These are phyloP conservation scores for Penicillium sp. DNA, from an alignment of 2,329 filamentous ascomycete species.

Conservation along the genomic window DNA sequence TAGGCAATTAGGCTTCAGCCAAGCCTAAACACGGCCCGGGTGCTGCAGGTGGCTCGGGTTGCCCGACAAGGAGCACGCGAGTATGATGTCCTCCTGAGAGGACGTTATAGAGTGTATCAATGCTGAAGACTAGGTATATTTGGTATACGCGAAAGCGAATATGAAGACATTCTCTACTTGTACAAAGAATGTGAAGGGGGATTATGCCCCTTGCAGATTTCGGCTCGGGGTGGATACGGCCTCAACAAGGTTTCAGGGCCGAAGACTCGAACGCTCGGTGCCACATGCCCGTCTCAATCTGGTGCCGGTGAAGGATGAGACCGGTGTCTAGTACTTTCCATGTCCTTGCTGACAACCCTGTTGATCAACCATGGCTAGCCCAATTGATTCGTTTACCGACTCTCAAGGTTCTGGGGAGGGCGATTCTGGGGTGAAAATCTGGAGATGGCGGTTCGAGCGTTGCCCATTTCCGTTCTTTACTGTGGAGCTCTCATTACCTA, in stretches of 20 bases:
- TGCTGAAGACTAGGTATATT: too few relatives aligned
- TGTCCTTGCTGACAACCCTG: neutral
- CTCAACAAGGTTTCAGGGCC: constrained; percentile 6
- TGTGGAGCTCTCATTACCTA: neutral
- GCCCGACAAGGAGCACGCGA: neutral
- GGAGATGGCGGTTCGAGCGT: constrained; percentile 4
- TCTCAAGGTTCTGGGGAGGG: constrained; percentile 1
- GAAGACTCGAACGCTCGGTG: neutral
- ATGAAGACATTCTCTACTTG: too few relatives aligned
- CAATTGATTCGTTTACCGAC: neutral
- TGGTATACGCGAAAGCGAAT: too few relatives aligned
- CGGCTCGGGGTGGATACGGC: neutral
- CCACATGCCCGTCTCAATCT: neutral
- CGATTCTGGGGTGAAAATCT: constrained; percentile 11
- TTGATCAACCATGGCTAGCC: neutral
- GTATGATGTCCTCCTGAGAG: too few relatives aligned
- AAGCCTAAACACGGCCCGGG: constrained; percentile 12
- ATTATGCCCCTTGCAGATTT: neutral
- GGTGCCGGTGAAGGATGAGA: constrained; percentile 17
- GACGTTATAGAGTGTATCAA: too few relatives aligned
- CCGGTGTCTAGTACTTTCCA: too few relatives aligned
- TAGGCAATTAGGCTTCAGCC: constrained; percentile 6
- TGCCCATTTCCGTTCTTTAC: neutral
- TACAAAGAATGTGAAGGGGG: neutral
- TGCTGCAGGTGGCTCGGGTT: neutral